Percentiles rank a stretch among this genome's conserved stretches.
These are phyloP conservation scores for Rhodotorula diobovata DNA, from an alignment of 768 basidiomycete genomes.

Conservation along the genomic window DNA sequence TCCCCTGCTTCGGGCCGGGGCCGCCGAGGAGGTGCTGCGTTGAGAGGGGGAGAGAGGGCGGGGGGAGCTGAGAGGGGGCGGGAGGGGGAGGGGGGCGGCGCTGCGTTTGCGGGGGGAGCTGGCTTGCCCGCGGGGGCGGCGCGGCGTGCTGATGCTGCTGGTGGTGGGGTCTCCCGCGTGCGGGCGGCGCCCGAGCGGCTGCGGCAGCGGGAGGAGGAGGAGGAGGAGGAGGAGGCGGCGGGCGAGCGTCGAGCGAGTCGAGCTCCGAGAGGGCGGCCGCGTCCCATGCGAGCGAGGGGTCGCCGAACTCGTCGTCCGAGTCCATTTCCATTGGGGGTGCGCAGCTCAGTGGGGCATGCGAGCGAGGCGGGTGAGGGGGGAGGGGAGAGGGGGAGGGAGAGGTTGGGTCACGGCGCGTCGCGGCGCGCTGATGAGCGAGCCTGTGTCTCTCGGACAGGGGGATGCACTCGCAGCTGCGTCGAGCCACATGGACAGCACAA, in stretches of 20 bases:
- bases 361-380: neutral
- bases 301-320: constrained; percentile 7
- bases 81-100: no score
- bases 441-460: no score
- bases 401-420: no score
- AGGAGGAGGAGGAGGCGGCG: no score
- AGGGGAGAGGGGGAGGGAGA: neutral
- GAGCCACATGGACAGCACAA: no score
- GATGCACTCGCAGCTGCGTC: no score
- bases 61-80: neutral
- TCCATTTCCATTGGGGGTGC: no score
- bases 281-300: constrained; percentile 1
- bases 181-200: no score
- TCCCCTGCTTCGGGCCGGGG: neutral
- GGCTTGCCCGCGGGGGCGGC: neutral
- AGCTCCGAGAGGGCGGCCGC: neutral
- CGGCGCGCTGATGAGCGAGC: no score
- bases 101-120: neutral
- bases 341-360: neutral
- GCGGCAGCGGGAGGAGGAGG: no score
- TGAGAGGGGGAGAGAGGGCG: neutral
- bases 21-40: constrained; percentile 1
- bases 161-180: no score
- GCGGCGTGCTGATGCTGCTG: neutral
- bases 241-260: neutral